A percentile compares a stretch with the other conserved stretches of the same genome.
phyloP scores from a whole-genome alignment of 768 basidiomycete species.

The Amanita rimosa region DNA sequence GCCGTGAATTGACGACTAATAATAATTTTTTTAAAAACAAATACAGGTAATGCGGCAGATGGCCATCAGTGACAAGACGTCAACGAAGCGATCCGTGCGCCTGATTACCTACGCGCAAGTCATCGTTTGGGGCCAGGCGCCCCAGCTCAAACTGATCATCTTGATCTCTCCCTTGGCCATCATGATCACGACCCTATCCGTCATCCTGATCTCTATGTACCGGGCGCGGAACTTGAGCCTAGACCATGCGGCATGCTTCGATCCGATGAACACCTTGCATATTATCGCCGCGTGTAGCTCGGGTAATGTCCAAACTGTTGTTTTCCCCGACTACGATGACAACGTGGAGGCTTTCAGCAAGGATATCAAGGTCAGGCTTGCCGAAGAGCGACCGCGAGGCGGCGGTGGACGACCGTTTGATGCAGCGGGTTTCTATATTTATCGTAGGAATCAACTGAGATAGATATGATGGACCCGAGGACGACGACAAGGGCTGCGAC shows the following conservation, averaged over 20 bases:
- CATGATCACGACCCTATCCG: background rate
- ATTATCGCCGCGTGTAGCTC: background rate
- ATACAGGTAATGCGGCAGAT: background rate
- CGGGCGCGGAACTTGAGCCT: background rate
- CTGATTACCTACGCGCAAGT: background rate
- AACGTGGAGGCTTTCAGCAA: background rate
- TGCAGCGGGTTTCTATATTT: too few species aligned
- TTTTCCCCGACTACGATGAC: background rate
- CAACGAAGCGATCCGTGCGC: background rate
- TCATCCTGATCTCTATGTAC: background rate
- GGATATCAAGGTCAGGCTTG: background rate
- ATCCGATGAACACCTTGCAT: background rate
- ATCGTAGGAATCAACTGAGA: too few species aligned
- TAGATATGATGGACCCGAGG: too few species aligned
- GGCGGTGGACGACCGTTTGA: too few species aligned
- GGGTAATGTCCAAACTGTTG: background rate
- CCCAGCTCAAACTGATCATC: background rate
- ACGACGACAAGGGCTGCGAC: too few species aligned
- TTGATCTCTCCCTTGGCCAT: background rate
- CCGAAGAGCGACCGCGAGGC: background rate
- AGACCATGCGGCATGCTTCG: background rate
- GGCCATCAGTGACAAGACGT: too few species aligned
- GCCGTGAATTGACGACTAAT: background rate
- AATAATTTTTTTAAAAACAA: too few species aligned
- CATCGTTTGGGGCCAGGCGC: background rate